phyloP scores from a whole-genome alignment of 1,139 yeast genomes.

The Geotrichum bryndzae region DNA sequence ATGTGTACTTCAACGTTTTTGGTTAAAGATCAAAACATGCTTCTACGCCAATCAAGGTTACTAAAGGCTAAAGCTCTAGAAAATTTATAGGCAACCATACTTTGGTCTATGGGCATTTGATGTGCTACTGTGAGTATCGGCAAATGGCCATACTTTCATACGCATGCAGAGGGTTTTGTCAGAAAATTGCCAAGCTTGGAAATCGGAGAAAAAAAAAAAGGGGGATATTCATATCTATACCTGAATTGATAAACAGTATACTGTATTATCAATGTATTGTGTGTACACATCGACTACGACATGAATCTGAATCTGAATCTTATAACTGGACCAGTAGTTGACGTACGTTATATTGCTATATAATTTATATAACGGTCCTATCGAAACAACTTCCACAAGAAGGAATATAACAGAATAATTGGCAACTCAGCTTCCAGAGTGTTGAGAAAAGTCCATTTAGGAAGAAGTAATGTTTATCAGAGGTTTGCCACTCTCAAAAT shows the following conservation, averaged over 20 bases:
- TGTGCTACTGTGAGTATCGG: no score
- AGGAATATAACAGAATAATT: neutral
- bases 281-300: neutral
- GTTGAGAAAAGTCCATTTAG: neutral
- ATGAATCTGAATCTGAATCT: neutral
- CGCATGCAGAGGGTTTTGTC: no score
- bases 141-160: no score
- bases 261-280: neutral
- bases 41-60: no score
- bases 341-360: no score
- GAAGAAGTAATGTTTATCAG: neutral
- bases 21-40: no score
- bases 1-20: no score
- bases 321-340: neutral
- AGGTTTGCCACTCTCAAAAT: neutral
- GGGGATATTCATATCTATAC: neutral
- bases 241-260: neutral
- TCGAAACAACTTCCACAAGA: neutral
- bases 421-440: neutral
- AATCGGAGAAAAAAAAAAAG: neutral
- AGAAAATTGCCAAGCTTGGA: neutral
- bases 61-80: no score
- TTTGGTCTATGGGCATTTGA: no score
- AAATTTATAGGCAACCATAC: no score
- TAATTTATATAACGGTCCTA: neutral